Conservation (phyloP, 2,329 filamentous ascomycete genomes). For the Aspergillus candidus region DNA sequence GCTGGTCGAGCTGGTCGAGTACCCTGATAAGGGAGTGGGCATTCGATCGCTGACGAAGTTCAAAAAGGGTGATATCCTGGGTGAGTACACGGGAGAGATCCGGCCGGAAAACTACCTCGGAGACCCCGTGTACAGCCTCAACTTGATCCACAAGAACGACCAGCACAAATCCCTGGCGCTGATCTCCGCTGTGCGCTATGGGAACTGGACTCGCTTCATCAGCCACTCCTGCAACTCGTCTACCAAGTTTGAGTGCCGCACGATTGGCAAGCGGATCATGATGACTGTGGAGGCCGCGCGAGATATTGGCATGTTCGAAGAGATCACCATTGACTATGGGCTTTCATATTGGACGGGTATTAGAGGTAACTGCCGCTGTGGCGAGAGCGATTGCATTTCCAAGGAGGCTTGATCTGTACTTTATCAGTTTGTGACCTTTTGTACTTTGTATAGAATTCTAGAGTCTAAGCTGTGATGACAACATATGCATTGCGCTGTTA, state of each 20-base stretch:
- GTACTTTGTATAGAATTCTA: too few species aligned
- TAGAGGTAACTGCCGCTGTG: conserved; percentile 5
- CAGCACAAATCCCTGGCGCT: too few species aligned
- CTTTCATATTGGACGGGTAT: conserved; percentile 19
- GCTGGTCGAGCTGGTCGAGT: conserved; percentile 28
- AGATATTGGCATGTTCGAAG: conserved; percentile 28
- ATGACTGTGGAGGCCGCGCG: conserved; percentile 17
- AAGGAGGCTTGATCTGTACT: background rate
- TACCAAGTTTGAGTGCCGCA: conserved; percentile 12
- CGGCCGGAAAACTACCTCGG: too few species aligned
- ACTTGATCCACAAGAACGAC: too few species aligned
- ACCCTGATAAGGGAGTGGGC: conserved; percentile 24
- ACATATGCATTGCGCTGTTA: too few species aligned
- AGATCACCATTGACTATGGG: conserved; percentile 32
- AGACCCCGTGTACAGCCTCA: too few species aligned
- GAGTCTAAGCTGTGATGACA: too few species aligned
- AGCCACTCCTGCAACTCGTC: conserved; percentile 23
- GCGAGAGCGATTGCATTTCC: conserved; percentile 6
- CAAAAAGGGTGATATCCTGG: conserved; percentile 18
- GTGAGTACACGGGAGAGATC: conserved; percentile 10
- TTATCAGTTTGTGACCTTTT: background rate
- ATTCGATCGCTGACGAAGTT: conserved; percentile 25
- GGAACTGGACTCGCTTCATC: conserved; percentile 1
- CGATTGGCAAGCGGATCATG: conserved; percentile 16
- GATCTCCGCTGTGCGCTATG: background rate